These are phyloP conservation scores for Panus rudis DNA, from an alignment of 768 basidiomycete species.

Conservation along the genomic window DNA sequence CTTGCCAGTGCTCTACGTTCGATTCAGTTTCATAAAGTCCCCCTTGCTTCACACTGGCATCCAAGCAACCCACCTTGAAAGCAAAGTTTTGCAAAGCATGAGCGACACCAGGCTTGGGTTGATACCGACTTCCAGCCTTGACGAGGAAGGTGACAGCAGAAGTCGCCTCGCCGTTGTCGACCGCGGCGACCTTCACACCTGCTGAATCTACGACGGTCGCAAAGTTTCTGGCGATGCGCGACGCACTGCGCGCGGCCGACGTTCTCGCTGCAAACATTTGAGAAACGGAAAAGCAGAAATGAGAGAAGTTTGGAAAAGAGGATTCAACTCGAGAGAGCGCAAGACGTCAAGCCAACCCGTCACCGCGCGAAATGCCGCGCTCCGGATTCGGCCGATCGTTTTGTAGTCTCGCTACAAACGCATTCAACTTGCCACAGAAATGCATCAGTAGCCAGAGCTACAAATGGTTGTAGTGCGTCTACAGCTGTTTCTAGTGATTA, in stretches of 20 bases:
- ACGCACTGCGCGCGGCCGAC: slow-evolving; percentile 47
- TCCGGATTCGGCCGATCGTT: too few species aligned
- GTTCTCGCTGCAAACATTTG: slow-evolving; percentile 57
- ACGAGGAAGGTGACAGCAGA: slow-evolving; percentile 83
- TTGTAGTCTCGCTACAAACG: background rate
- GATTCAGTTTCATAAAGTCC: too few species aligned
- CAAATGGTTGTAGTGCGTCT: too few species aligned
- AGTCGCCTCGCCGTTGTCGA: slow-evolving; percentile 80
- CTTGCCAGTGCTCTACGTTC: slow-evolving; percentile 66
- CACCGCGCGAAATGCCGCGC: slow-evolving; percentile 8
- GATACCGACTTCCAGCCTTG: slow-evolving; percentile 88
- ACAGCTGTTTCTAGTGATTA: too few species aligned
- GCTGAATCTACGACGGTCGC: slow-evolving; percentile 76
- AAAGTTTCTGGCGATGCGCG: slow-evolving; percentile 63
- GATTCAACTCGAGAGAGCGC: slow-evolving; percentile 2
- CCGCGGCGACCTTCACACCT: slow-evolving; percentile 80
- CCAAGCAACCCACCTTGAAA: slow-evolving; percentile 72
- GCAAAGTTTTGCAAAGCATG: slow-evolving; percentile 97
- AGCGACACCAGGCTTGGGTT: slow-evolving; percentile 84
- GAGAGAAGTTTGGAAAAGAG: slow-evolving; percentile 9
- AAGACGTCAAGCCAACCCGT: slow-evolving; percentile 8
- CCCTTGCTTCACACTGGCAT: background rate
- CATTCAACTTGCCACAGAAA: too few species aligned
- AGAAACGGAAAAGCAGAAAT: slow-evolving; percentile 30
- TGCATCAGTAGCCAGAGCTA: too few species aligned